Evolutionary conservation across 2,329 filamentous ascomycete species (phyloP).

Genomic region (Aspergillus fischeri): DNA sequence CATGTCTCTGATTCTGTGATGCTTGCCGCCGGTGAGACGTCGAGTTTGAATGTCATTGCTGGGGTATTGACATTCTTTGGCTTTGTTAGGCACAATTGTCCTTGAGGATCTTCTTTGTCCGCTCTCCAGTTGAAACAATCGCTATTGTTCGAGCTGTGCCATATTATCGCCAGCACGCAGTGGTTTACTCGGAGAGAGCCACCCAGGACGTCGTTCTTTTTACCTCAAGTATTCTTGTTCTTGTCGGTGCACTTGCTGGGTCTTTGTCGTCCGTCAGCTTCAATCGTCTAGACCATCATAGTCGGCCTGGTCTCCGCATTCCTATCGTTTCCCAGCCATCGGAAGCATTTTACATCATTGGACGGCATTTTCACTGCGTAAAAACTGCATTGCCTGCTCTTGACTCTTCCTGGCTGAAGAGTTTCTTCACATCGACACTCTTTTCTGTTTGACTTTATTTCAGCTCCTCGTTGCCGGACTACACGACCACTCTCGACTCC

Average conservation of each 20-base stretch:
- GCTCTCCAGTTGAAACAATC: conserved; percentile 1
- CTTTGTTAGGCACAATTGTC: conserved; percentile 1
- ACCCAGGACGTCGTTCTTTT: neutral
- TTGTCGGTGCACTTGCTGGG: neutral
- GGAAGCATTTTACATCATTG: conserved; percentile 10
- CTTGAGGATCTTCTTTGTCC: conserved; percentile 5
- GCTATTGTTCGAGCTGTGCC: neutral
- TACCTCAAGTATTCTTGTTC: neutral
- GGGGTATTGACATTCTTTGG: conserved; percentile 4
- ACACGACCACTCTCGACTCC: conserved; percentile 4
- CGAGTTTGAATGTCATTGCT: neutral
- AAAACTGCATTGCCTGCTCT: conserved; percentile 2
- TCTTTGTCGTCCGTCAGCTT: conserved; percentile 1
- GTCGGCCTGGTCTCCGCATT: conserved; percentile 14
- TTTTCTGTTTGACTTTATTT: conserved; percentile 1
- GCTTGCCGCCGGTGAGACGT: conserved; percentile 2
- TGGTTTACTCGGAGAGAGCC: neutral
- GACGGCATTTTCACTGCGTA: conserved; percentile 4
- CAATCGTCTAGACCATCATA: neutral
- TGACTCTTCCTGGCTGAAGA: neutral
- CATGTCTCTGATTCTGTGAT: neutral
- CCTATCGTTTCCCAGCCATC: conserved; percentile 20
- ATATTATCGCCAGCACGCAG: neutral
- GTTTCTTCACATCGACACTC: neutral
- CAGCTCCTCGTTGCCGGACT: neutral